Evolutionary conservation across 2,329 filamentous ascomycete species (phyloP), one percentile per base, ranked within the genome.

Genomic region (Pseudogymnoascus sp.): DNA sequence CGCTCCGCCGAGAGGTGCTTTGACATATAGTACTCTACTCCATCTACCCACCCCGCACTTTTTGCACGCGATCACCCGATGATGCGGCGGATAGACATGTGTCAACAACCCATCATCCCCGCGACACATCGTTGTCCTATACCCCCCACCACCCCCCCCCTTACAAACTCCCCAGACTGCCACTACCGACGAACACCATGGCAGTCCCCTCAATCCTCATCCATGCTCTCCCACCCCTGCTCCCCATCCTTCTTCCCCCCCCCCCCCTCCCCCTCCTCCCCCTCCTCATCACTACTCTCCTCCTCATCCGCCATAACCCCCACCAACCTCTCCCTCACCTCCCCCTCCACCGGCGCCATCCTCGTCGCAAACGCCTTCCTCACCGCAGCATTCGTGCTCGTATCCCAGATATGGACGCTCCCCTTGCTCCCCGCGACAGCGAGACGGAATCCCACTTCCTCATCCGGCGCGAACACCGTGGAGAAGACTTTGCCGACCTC

Each of bases 401-500:
- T 97, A 76, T 97, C 93, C 94, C 94, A 99, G 62, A 99, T 87
- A 74, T 96, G 90, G 72, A 97, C 86, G 37, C 85, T 84, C 53
- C 94, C 94, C 78, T 95, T 95, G 80, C 92, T 97, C 63, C 94
- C 94, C 5, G 93, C 94, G 16, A 99, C 91, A 1, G 92, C 90
- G 50, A 99, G 81, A 62, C 94, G 84, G 82, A 97, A 99, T 23
- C 90, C 90, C 8, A 97, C 92, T 76, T 94, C 91, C 35, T 86
- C 76, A 73, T 99, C 94, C 0, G 94, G 93, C 3, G 90, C 94
- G 75, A 97, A 99, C 5, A 83, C 84, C 1, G 92, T 89, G 10
- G 91, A 91, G 76, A 99, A 99, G 38, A 99, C 89, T 77, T 93
- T 95, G 65, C 94, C 94, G 16, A 99, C 90, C 62, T 95, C 94